Base-by-base conservation (phyloP, 2,329 filamentous ascomycete species). In the Alternaria longipes region DNA sequence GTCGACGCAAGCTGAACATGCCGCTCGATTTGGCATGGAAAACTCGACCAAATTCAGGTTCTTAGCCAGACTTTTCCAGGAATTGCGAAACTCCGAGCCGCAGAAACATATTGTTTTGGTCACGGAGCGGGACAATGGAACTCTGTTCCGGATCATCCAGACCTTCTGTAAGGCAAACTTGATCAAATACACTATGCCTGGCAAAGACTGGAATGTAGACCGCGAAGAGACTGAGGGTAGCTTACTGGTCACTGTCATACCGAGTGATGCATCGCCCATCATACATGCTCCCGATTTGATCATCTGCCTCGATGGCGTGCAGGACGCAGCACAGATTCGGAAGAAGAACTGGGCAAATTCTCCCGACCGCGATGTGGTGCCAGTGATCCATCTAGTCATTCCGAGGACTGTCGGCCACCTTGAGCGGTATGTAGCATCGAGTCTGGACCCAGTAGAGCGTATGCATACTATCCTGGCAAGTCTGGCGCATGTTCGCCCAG, bases 381-480 rank as follows among this genome's bases (percentile, higher is more conserved):
- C 77, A 6, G 53, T 82, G 4, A 62, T 82, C 9, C 76, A 78
- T 24, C 66, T 82, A 1, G 78, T 82, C 1, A 76, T 82, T 32
- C 79, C 81, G 2, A 69, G 74, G 38, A 76, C 81, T 0, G 67
- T 82, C 4, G 80, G 82, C 56, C 82, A 84, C 63, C 77, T 83
- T 50, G 77, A 82, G 55, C 74, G 74, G 9, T 82, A 79, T 51
- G 58, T 83, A 5, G 63, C 67, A 4, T 24, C 64, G 11, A 62
- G 60, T 2, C 30, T 72, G 8, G 59, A 68, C 14, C 53, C 60
- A 8, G 59, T 59, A 8, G 65, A 73, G 7, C 73, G 73, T 6
- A 61, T 80, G 18, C 74, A 77, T 34, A 75, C 79, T 3, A 72
- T 81, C 3, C 51, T 83, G 2, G 76, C 74, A 18, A 76, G 75